Evolutionary conservation across 1,139 yeast species (phyloP), one percentile per base, ranked within the genome.

Genomic region (Yamadazyma triangularis): DNA sequence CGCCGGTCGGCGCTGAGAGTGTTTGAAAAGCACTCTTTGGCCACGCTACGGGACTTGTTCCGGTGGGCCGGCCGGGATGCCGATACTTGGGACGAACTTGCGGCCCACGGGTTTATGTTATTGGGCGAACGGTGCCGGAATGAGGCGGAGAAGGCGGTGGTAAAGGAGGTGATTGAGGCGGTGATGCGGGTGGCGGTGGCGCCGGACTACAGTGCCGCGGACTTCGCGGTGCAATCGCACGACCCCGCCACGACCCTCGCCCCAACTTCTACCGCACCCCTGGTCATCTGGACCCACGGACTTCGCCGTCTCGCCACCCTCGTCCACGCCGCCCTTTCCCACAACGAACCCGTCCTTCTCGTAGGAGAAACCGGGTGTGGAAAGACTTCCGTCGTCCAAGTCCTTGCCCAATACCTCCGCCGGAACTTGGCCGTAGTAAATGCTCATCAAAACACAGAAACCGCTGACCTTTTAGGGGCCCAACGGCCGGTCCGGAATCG

Each of bases 301-400:
- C 84, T 91, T 85, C 73, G 88, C 37, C 72, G 96, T 32, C 65
- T 93, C 28, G 83, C 95, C 1, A 95, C 85, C n/a, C 64, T 93
- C 32, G 95, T 91, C 0, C 64, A 72, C 12, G 70, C 81, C 15
- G 85, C 96, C 0, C 61, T 91, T 43, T 68, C 73, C 39, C 79
- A 88, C 51, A 79, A 84, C 39, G 99, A 93, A 48, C 98, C 98
- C 1, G 69, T 93, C 15, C 62, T 93, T 28, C 68, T 93, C 10
- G 97, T 93, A 11, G 99, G 99, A 45, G 99, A 93, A 57, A 93
- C 99, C 1, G 99, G 99, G 10, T 89, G 97, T 64, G 98, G 99
- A 50, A 93, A 93, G 56, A 93, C 99, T 0, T 89, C 98, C 0
- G 81, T 93, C 7, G 88, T 96, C 50, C 97, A 89, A 51, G 61